These are phyloP conservation scores for Brassica cretica DNA, from an alignment of 345 rosid genomes.

Conservation along the genomic window DNA sequence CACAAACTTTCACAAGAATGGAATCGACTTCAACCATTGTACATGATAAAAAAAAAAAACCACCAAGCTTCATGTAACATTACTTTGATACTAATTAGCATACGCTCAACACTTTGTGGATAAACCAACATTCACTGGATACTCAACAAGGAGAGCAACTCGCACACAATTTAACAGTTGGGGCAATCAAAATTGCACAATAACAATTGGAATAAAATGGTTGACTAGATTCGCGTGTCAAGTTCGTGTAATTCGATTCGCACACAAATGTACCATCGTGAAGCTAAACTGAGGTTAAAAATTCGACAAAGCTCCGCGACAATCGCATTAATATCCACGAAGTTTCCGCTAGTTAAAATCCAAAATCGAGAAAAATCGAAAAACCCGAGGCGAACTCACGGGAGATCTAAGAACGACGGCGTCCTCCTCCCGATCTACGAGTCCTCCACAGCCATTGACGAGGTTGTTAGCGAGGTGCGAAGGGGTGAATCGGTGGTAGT, in stretches of 20 bases:
- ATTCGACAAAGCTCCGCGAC: background rate
- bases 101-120: background rate
- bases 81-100: constrained; percentile 15
- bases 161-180: no score
- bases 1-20: constrained; percentile 9
- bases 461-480: constrained; percentile 22
- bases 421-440: constrained; percentile 60
- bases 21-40: background rate
- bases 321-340: background rate
- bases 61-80: background rate
- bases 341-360: background rate
- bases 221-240: background rate
- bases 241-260: background rate
- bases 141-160: background rate
- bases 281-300: constrained; percentile 12
- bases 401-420: constrained; percentile 66
- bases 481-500: constrained; percentile 63
- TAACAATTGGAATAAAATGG: background rate
- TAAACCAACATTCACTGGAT: background rate
- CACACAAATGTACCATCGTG: constrained; percentile 27
- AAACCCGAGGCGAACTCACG: constrained; percentile 47
- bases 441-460: constrained; percentile 14
- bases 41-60: background rate
- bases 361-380: constrained; percentile 10
- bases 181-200: no score